phyloP scores from a whole-genome alignment of 2,329 filamentous ascomycete genomes.

The Verticillium nubilum region DNA sequence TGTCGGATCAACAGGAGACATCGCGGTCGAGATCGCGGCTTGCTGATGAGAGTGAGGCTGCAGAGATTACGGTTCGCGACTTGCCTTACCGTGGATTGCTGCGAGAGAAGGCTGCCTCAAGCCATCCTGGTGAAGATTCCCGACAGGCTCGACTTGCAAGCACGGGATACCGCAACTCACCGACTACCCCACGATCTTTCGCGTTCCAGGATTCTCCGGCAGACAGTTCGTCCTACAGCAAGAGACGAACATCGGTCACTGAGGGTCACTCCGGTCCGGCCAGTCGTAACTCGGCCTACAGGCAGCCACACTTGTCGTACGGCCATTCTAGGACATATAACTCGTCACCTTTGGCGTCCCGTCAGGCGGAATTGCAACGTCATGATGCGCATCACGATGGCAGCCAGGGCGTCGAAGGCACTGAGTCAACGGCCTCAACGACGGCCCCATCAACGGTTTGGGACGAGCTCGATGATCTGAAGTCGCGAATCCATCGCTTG shows the following conservation, averaged over 20 bases:
- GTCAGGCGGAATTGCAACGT: slow-evolving; percentile 29
- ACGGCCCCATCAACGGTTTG: slow-evolving; percentile 90
- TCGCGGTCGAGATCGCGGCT: slow-evolving; percentile 30
- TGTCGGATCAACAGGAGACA: slow-evolving; percentile 52
- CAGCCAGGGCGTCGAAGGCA: slow-evolving; percentile 53
- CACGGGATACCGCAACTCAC: slow-evolving; percentile 31
- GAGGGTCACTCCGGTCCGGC: slow-evolving; percentile 35
- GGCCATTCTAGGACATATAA: slow-evolving; percentile 43
- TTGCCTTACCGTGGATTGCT: slow-evolving; percentile 35
- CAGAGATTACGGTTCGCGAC: slow-evolving; percentile 33
- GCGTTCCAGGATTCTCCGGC: slow-evolving; percentile 37
- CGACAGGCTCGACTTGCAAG: slow-evolving; percentile 25
- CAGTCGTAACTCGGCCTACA: slow-evolving; percentile 38
- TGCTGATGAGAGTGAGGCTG: slow-evolving; percentile 33
- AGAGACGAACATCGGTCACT: slow-evolving; percentile 41
- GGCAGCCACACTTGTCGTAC: slow-evolving; percentile 29
- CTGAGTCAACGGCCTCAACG: slow-evolving; percentile 83
- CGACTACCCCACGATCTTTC: slow-evolving; percentile 43
- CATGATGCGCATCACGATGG: slow-evolving; percentile 26
- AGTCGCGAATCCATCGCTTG: slow-evolving; percentile 84
- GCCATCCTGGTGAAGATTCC: slow-evolving; percentile 30
- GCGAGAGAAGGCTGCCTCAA: slow-evolving; percentile 36
- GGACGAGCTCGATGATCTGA: slow-evolving; percentile 95
- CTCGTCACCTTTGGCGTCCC: slow-evolving; percentile 55
- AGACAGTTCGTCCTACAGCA: slow-evolving; percentile 15